phyloP scores from a whole-genome alignment of 345 rosid species.

The Dipteronia dyeriana region DNA sequence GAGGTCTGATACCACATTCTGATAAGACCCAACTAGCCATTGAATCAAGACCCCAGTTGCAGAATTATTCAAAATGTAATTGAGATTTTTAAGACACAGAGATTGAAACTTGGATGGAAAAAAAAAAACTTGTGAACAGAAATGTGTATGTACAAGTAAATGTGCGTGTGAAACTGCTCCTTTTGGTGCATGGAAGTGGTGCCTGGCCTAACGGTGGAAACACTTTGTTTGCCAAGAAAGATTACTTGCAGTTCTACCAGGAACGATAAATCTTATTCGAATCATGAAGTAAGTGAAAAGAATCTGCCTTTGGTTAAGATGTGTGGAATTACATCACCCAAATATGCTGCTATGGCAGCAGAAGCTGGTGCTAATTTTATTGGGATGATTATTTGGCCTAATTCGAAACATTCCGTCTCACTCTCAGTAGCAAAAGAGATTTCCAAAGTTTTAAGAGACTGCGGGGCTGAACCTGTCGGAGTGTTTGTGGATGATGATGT shows the following conservation, averaged over 20 bases:
- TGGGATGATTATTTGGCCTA: constrained; percentile 92
- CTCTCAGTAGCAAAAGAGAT: constrained; percentile 73
- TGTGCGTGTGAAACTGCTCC: neutral
- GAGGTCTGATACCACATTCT: constrained; percentile 57
- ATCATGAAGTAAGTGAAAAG: constrained; percentile 31
- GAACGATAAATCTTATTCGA: constrained; percentile 27
- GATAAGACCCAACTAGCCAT: constrained; percentile 64
- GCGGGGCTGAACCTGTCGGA: constrained; percentile 77
- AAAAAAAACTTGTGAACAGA: neutral
- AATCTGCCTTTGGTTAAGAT: constrained; percentile 65
- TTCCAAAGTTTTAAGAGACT: constrained; percentile 73
- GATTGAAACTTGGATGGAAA: neutral
- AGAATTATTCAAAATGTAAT: neutral
- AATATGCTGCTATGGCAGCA: constrained; percentile 80
- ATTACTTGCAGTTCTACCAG: constrained; percentile 28
- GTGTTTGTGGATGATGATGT: constrained; percentile 86
- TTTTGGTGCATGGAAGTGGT: neutral
- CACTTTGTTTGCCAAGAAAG: neutral
- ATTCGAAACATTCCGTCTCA: constrained; percentile 81
- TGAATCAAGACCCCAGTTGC: constrained; percentile 18
- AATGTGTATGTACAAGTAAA: neutral
- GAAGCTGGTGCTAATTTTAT: constrained; percentile 85
- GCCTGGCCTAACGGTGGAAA: neutral
- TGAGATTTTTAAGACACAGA: neutral
- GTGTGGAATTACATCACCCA: constrained; percentile 81